Percentiles rank a stretch among this genome's conserved stretches.
Conservation (phyloP, 495 filamentous ascomycete species). For the Xylaria bambusicola region DNA sequence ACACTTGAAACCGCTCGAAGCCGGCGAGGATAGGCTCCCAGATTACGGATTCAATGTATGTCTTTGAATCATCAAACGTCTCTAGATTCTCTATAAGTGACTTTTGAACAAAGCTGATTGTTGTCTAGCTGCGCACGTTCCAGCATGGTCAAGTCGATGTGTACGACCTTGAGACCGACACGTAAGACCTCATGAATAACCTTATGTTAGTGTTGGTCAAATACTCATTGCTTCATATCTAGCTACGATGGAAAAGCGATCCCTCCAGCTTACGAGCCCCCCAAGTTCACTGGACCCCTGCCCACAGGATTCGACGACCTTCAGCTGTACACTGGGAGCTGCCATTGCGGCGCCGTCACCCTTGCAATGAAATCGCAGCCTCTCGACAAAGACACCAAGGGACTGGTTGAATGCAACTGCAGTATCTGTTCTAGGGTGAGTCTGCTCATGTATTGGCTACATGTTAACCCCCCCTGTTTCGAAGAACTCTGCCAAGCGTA, state of each 20-base stretch:
- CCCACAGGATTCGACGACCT: conserved; percentile 41
- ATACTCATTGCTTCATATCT: too few relatives aligned
- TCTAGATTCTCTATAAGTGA: background rate
- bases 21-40: conserved; percentile 25
- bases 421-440: conserved; percentile 46
- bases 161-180: conserved; percentile 31
- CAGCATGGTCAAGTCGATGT: conserved; percentile 42
- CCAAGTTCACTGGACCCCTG: conserved; percentile 40
- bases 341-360: conserved; percentile 54
- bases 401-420: conserved; percentile 44
- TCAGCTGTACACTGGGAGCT: conserved; percentile 50
- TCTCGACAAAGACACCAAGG: conserved; percentile 32
- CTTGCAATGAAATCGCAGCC: conserved; percentile 41
- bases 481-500: conserved; percentile 22
- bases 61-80: background rate
- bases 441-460: background rate
- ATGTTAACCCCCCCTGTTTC: background rate
- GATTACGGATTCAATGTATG: conserved; percentile 30
- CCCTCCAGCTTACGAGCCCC: conserved; percentile 32
- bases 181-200: conserved; percentile 25
- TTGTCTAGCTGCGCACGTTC: conserved; percentile 26
- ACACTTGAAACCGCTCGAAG: conserved; percentile 17
- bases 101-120: conserved; percentile 6
- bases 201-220: background rate
- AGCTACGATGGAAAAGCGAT: conserved; percentile 41